Evolutionary conservation across 2,329 filamentous ascomycete species (phyloP).

Genomic region (Metarhizium rileyi): DNA sequence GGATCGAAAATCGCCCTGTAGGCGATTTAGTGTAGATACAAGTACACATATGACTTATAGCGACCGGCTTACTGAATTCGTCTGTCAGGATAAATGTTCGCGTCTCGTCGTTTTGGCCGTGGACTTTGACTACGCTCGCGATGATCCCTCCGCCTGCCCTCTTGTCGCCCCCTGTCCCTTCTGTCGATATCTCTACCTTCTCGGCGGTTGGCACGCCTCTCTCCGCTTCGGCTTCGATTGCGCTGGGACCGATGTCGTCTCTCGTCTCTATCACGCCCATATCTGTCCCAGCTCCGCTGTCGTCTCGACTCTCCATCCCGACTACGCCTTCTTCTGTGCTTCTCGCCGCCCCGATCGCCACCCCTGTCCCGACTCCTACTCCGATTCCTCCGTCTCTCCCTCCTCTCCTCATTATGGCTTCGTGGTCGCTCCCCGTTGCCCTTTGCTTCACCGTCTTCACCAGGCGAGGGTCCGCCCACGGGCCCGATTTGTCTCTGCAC

Average conservation of each 20-base stretch:
- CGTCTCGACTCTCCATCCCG: slow-evolving; percentile 17
- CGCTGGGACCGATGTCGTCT: slow-evolving; percentile 5
- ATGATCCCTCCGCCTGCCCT: slow-evolving; percentile 12
- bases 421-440: slow-evolving; percentile 19
- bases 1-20: background rate
- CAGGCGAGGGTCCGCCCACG: slow-evolving; percentile 14
- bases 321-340: slow-evolving; percentile 22
- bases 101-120: background rate
- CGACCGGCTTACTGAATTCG: too few relatives aligned
- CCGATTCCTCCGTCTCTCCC: slow-evolving; percentile 24
- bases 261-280: background rate
- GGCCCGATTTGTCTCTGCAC: slow-evolving; percentile 25
- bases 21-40: background rate
- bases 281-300: slow-evolving; percentile 10
- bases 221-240: slow-evolving; percentile 7
- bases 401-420: slow-evolving; percentile 22
- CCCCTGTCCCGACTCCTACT: slow-evolving; percentile 23
- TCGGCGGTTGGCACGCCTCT: slow-evolving; percentile 2
- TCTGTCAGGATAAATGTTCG: background rate
- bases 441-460: slow-evolving; percentile 16
- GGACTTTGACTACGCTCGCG: slow-evolving; percentile 7
- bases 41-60: background rate
- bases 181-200: background rate
- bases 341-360: slow-evolving; percentile 18
- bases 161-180: slow-evolving; percentile 14